Conservation (phyloP, 2,329 filamentous ascomycete genomes). For the Tolypocladium cylindrosporum region DNA sequence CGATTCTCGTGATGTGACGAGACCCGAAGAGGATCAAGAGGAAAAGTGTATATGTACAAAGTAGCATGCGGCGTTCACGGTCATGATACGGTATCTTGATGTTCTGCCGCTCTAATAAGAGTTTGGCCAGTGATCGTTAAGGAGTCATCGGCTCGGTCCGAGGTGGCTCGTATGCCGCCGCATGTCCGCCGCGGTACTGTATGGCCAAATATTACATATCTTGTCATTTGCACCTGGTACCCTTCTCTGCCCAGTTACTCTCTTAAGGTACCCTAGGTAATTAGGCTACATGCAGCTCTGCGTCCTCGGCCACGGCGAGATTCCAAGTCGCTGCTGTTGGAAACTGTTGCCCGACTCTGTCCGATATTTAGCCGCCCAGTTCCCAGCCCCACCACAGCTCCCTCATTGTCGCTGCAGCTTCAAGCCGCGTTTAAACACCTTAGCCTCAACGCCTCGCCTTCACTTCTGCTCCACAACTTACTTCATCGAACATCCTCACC, state of each 20-base stretch:
- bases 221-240: neutral
- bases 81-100: neutral
- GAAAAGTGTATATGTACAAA: conserved; percentile 1
- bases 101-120: neutral
- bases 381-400: neutral
- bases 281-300: neutral
- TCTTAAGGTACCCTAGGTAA: no score
- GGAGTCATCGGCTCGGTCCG: neutral
- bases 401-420: neutral
- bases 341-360: neutral
- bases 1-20: conserved; percentile 51
- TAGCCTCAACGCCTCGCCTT: neutral
- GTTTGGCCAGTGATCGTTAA: neutral
- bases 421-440: neutral
- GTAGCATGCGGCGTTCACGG: neutral
- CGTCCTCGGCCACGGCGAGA: neutral
- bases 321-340: neutral
- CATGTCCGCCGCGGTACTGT: no score
- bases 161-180: neutral
- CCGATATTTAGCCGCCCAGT: neutral
- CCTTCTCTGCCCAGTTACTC: no score
- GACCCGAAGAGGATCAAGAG: neutral
- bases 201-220: neutral
- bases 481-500: neutral
- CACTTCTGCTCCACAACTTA: neutral